Evolutionary conservation across 2,329 filamentous ascomycete species (phyloP).

Genomic region (Microdochium bolleyi): DNA sequence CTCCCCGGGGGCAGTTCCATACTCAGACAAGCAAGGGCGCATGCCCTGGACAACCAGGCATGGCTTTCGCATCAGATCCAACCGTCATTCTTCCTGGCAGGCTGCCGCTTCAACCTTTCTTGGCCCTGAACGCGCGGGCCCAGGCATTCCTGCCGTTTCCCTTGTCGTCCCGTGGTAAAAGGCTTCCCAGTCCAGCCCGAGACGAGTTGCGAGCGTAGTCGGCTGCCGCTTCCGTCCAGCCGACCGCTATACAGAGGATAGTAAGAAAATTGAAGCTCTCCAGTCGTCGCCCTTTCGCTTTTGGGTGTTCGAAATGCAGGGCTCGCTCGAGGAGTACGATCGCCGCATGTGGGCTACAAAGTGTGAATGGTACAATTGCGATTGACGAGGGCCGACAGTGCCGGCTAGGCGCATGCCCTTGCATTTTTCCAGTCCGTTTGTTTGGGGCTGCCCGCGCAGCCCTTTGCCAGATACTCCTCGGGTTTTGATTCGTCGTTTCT

Average conservation of each 20-base stretch:
- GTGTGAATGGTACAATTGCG: conserved; percentile 2
- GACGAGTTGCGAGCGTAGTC: too few relatives aligned
- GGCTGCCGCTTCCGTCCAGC: too few relatives aligned
- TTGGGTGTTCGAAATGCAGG: background rate
- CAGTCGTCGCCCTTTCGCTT: background rate
- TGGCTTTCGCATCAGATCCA: background rate
- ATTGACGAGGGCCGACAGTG: background rate
- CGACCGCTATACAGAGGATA: background rate
- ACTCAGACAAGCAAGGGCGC: background rate
- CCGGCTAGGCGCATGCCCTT: background rate
- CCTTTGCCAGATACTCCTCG: background rate
- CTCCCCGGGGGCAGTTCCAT: background rate
- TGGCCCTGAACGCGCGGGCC: too few relatives aligned
- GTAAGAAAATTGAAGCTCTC: background rate
- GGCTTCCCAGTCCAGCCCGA: too few relatives aligned
- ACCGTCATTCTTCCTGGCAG: too few relatives aligned
- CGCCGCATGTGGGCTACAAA: conserved; percentile 4
- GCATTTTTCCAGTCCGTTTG: background rate
- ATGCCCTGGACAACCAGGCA: background rate
- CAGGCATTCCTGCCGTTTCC: too few relatives aligned
- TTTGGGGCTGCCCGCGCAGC: background rate
- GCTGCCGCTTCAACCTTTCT: too few relatives aligned
- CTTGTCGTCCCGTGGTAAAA: too few relatives aligned
- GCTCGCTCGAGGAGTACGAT: conserved; percentile 1
- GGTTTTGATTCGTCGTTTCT: background rate